phyloP scores from a whole-genome alignment of 345 rosid genomes.

The Noccaea caerulescens region DNA sequence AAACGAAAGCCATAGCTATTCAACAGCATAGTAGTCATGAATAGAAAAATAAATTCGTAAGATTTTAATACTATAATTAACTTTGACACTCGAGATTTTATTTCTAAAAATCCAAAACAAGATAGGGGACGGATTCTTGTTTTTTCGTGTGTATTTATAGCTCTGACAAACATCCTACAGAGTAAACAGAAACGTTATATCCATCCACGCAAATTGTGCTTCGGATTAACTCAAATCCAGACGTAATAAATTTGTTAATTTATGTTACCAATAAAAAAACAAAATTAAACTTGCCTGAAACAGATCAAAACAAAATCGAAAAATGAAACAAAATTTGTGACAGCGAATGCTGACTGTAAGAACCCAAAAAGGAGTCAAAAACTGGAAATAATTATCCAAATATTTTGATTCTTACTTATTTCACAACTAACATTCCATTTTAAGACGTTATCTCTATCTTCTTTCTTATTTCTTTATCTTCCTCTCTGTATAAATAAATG shows the following conservation, averaged over 20 bases:
- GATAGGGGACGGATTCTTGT: neutral
- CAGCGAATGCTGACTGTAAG: conserved; percentile 24
- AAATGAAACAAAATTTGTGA: conserved; percentile 7
- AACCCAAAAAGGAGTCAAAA: neutral
- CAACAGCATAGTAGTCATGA: neutral
- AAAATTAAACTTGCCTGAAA: neutral
- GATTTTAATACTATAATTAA: neutral
- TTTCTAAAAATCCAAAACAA: neutral
- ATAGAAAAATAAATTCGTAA: neutral
- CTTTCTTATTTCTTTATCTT: conserved; percentile 7
- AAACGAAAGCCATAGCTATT: neutral
- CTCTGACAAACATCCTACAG: neutral
- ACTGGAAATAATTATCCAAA: neutral
- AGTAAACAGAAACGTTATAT: conserved; percentile 6
- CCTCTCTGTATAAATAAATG: conserved; percentile 12
- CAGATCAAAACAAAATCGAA: neutral
- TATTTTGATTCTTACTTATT: conserved; percentile 6
- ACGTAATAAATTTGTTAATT: conserved; percentile 3
- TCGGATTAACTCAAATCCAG: conserved; percentile 24
- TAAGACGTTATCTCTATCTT: conserved; percentile 32
- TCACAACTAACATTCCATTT: conserved; percentile 17
- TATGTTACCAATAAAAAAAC: neutral
- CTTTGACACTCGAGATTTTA: conserved; percentile 13
- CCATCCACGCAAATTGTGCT: conserved; percentile 11
- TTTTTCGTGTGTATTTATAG: neutral